Percentiles rank a stretch among this genome's conserved stretches.
Conservation (phyloP, 139 green algal species). For the Chlamydomonas asymmetrica region DNA sequence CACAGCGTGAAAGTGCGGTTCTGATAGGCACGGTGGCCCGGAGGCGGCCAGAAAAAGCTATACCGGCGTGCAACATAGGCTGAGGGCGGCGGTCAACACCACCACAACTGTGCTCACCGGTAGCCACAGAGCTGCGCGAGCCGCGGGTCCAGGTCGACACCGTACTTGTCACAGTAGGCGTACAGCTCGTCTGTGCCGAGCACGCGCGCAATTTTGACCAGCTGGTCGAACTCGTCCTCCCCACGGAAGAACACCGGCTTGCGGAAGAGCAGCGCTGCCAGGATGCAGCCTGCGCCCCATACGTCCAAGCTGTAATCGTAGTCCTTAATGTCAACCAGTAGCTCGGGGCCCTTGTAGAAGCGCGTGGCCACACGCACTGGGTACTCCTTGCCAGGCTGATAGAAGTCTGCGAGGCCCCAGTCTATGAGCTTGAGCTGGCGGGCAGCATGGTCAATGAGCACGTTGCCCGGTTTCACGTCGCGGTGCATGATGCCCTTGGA, state of each 20-base stretch:
- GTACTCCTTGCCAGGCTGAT: constrained; percentile 92
- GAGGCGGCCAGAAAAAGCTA: not conserved
- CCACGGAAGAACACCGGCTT: constrained; percentile 85
- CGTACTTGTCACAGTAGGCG: constrained; percentile 88
- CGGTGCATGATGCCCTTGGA: constrained; percentile 88
- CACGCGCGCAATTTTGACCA: constrained; percentile 90
- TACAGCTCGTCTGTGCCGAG: constrained; percentile 84
- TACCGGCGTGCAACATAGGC: not conserved
- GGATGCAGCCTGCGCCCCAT: constrained; percentile 90
- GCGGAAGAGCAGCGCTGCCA: constrained; percentile 92
- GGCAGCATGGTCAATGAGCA: constrained; percentile 95
- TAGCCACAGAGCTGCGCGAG: constrained; percentile 82
- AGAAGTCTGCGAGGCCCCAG: constrained; percentile 99
- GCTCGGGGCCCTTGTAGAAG: constrained; percentile 99
- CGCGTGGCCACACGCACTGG: constrained; percentile 59
- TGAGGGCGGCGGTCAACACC: too few species aligned
- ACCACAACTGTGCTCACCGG: constrained; percentile 5
- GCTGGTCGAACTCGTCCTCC: constrained; percentile 99
- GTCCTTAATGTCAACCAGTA: constrained; percentile 92
- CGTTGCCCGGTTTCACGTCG: constrained; percentile 82
- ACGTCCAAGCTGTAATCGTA: constrained; percentile 92
- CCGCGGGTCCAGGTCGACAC: constrained; percentile 92
- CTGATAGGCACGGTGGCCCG: not conserved
- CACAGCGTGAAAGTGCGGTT: not conserved
- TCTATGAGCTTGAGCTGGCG: constrained; percentile 95